Percentiles rank a stretch among this genome's conserved stretches.
Conservation (phyloP, 2,329 filamentous ascomycete genomes). For the Emericellopsis atlantica region DNA sequence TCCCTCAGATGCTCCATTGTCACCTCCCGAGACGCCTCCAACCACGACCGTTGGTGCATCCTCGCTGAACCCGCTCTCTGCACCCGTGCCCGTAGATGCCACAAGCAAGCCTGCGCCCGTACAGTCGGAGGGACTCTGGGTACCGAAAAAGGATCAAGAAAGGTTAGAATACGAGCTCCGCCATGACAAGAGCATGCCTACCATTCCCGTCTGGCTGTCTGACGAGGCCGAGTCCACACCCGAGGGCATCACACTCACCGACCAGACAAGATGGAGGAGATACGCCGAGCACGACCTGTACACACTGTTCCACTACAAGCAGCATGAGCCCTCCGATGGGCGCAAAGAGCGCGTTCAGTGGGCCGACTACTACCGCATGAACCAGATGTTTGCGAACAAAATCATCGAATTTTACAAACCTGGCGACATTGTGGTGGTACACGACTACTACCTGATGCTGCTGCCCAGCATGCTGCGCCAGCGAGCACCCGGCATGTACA, state of each 20-base stretch:
- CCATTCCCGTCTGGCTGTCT: constrained; percentile 78
- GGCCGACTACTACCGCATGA: constrained; percentile 89
- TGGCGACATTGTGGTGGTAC: constrained; percentile 83
- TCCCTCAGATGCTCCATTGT: constrained; percentile 24
- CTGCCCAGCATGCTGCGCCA: constrained; percentile 82
- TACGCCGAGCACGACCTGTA: constrained; percentile 90
- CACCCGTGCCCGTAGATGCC: constrained; percentile 63
- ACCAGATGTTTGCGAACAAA: constrained; percentile 79
- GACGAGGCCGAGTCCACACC: constrained; percentile 58
- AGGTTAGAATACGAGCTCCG: constrained; percentile 63
- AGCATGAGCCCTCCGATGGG: constrained; percentile 80
- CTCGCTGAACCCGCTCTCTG: constrained; percentile 61
- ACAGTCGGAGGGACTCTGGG: constrained; percentile 54
- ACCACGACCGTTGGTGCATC: constrained; percentile 30
- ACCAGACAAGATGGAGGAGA: constrained; percentile 76
- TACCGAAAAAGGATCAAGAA: constrained; percentile 57
- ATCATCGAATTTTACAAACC: constrained; percentile 85
- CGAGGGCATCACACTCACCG: constrained; percentile 61
- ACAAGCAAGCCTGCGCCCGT: constrained; percentile 42
- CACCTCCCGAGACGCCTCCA: constrained; percentile 32
- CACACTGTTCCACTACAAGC: constrained; percentile 91
- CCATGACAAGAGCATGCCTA: constrained; percentile 62
- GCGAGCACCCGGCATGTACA: constrained; percentile 76
- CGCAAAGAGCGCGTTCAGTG: constrained; percentile 71
- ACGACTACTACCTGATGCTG: constrained; percentile 88